Evolutionary conservation across 441 rosid species (phyloP).

Genomic region (Theobroma grandiflorum): DNA sequence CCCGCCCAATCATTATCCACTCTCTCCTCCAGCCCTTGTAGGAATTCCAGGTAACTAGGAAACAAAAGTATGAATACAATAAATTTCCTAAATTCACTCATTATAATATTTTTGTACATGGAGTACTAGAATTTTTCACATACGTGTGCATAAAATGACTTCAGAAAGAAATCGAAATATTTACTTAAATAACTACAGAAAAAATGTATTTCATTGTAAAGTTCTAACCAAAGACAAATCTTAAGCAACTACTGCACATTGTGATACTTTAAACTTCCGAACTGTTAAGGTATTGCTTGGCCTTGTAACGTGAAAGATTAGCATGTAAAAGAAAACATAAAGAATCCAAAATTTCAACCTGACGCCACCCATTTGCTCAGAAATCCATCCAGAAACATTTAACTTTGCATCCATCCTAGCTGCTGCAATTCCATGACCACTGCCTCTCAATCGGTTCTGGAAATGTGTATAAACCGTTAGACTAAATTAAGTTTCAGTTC

Average conservation of each 20-base stretch:
- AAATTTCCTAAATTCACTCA: neutral
- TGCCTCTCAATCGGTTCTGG: slow-evolving; percentile 86
- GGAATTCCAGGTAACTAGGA: slow-evolving; percentile 82
- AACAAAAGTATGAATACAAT: slow-evolving; percentile 30
- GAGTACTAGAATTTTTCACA: neutral
- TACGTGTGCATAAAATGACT: neutral
- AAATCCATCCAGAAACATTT: slow-evolving; percentile 89
- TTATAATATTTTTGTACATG: neutral
- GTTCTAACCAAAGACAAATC: slow-evolving; percentile 1
- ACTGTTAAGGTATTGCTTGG: neutral
- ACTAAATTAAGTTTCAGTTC: slow-evolving; percentile 24
- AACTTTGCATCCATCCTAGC: slow-evolving; percentile 96
- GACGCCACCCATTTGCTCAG: slow-evolving; percentile 98
- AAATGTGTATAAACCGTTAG: slow-evolving; percentile 26
- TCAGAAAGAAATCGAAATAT: neutral
- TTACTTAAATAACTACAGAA: neutral
- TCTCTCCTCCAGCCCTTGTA: slow-evolving; percentile 75
- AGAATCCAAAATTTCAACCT: slow-evolving; percentile 58
- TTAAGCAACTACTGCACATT: neutral
- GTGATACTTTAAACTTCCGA: neutral
- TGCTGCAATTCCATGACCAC: slow-evolving; percentile 93
- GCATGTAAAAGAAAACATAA: neutral
- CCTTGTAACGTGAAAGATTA: neutral
- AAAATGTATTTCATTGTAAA: neutral
- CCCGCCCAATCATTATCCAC: slow-evolving; percentile 91